Percentiles rank a stretch among this genome's conserved stretches.
Conservation (phyloP, 202 grass and related monocot species). For the Panicum virgatum region DNA sequence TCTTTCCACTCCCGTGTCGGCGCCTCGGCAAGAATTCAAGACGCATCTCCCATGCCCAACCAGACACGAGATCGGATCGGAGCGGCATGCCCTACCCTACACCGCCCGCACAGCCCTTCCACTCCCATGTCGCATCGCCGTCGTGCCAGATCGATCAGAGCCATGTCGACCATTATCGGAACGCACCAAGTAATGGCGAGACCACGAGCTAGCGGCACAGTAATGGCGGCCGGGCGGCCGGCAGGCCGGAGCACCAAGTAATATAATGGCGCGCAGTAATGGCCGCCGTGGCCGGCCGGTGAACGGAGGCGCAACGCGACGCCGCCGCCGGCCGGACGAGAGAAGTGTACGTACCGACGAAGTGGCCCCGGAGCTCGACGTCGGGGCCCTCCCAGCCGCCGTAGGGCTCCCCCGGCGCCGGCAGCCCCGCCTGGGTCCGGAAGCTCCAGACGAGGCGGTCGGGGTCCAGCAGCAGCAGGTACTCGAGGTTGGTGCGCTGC, state of each 20-base stretch:
- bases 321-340: neutral
- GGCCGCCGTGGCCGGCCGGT: neutral
- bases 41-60: neutral
- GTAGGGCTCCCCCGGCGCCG: constrained; percentile 49
- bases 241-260: neutral
- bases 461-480: constrained; percentile 70
- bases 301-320: neutral
- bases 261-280: constrained; percentile 3
- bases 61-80: neutral
- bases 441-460: constrained; percentile 81
- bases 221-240: no score
- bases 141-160: no score
- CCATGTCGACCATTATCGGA: no score
- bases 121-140: no score
- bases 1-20: neutral
- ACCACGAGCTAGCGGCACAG: neutral
- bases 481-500: constrained; percentile 79
- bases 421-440: constrained; percentile 48
- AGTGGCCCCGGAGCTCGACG: constrained; percentile 69
- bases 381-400: constrained; percentile 65
- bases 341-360: constrained; percentile 54
- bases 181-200: no score
- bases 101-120: no score
- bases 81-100: no score
- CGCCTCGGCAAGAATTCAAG: no score